Conservation (phyloP, 805 yeast species). For the Candida saitoana region DNA sequence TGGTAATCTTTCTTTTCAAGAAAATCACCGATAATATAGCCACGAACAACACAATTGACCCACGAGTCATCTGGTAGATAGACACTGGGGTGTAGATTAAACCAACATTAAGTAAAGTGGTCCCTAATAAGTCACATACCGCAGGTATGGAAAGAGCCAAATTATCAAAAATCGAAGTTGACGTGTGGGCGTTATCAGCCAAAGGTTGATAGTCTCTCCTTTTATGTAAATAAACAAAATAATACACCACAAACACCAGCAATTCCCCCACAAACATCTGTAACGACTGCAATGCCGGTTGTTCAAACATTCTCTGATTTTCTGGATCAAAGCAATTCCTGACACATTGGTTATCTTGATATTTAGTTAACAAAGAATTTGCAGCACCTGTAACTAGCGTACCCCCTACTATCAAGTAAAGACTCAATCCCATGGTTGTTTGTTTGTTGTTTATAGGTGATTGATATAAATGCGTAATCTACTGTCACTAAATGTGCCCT, state of each 20-base stretch:
- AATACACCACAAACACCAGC: conserved; percentile 42
- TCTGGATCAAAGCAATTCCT: conserved; percentile 47
- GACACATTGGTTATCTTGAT: conserved; percentile 73
- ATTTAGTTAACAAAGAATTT: conserved; percentile 71
- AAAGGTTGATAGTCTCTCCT: conserved; percentile 15
- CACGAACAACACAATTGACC: conserved; percentile 70
- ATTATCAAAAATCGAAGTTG: conserved; percentile 13
- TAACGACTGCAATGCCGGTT: conserved; percentile 73
- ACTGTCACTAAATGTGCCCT: background rate
- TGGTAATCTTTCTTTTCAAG: conserved; percentile 50
- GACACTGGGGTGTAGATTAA: conserved; percentile 72
- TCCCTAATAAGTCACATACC: conserved; percentile 64
- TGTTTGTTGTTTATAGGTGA: too few relatives aligned
- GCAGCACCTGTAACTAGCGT: conserved; percentile 66
- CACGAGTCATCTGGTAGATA: conserved; percentile 82
- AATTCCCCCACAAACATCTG: conserved; percentile 81
- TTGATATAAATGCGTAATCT: too few relatives aligned
- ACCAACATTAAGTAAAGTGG: conserved; percentile 75
- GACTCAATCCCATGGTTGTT: conserved; percentile 5
- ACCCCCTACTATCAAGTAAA: conserved; percentile 32
- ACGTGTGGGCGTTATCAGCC: conserved; percentile 3
- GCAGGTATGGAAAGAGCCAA: conserved; percentile 55
- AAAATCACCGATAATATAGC: conserved; percentile 66
- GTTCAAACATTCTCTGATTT: conserved; percentile 55
- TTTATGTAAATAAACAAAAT: conserved; percentile 19